Percentiles rank a stretch among this genome's conserved stretches.
Evolutionary conservation across 2,329 filamentous ascomycete genomes (phyloP).

Genomic region (Diplodia corticola): DNA sequence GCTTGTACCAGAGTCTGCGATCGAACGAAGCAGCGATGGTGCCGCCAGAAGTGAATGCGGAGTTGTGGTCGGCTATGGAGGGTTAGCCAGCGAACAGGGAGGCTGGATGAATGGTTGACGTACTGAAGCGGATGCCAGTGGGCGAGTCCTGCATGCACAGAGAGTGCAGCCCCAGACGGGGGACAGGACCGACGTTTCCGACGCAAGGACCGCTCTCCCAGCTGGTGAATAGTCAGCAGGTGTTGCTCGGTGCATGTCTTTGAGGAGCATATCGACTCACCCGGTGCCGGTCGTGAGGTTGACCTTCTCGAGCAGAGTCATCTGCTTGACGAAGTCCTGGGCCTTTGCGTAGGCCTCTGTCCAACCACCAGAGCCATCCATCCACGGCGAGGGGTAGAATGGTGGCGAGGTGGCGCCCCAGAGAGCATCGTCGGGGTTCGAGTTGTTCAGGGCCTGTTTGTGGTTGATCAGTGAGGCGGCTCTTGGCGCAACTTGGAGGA

Average conservation of each 20-base stretch:
- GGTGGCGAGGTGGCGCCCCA: conserved; percentile 55
- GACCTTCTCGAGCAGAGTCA: conserved; percentile 87
- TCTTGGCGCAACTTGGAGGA: background rate
- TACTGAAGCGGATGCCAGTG: conserved; percentile 70
- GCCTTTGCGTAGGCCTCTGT: conserved; percentile 73
- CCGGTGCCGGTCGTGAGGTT: conserved; percentile 91
- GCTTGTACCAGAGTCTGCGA: conserved; percentile 65
- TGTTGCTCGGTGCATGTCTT: background rate
- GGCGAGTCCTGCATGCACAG: conserved; percentile 89
- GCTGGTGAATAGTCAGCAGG: conserved; percentile 39
- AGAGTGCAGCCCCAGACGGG: conserved; percentile 66
- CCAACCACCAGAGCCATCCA: conserved; percentile 72
- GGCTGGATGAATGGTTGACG: conserved; percentile 24
- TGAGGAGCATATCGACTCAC: conserved; percentile 48
- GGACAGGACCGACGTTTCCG: conserved; percentile 70
- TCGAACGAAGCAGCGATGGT: conserved; percentile 85
- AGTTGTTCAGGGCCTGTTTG: conserved; percentile 13
- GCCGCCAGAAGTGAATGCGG: conserved; percentile 76
- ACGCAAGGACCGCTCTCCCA: conserved; percentile 74
- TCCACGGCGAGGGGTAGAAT: conserved; percentile 86
- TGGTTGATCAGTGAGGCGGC: background rate
- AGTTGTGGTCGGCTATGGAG: conserved; percentile 69
- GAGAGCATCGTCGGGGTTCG: conserved; percentile 15
- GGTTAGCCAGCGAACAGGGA: background rate
- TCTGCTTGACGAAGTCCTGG: conserved; percentile 73